Evolutionary conservation across 2,329 filamentous ascomycete species (phyloP).

Genomic region (Colletotrichum sp.): DNA sequence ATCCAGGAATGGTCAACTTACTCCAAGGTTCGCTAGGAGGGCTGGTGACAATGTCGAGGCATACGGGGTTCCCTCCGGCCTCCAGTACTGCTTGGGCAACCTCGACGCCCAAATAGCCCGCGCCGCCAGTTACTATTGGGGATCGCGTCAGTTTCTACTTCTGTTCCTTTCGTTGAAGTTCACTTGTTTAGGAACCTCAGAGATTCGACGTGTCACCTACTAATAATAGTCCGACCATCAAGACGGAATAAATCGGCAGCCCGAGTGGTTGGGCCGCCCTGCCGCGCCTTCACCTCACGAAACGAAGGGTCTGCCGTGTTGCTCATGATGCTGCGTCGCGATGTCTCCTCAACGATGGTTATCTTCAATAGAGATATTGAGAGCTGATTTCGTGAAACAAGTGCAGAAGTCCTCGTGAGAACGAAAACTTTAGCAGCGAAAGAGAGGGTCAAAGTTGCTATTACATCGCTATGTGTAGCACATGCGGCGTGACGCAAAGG

Average conservation of each 20-base stretch:
- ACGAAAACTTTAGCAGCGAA: not conserved
- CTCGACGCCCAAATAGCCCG: constrained; percentile 26
- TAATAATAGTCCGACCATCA: not conserved
- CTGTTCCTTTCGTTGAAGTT: not conserved
- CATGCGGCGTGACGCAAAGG: not conserved
- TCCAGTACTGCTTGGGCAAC: constrained; percentile 30
- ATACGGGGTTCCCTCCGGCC: constrained; percentile 36
- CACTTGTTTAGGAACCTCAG: not conserved
- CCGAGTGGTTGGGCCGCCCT: not conserved
- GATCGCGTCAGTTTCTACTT: not conserved
- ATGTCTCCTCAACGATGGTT: not conserved
- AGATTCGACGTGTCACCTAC: not conserved
- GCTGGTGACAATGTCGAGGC: constrained; percentile 28
- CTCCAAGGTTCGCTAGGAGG: constrained; percentile 24
- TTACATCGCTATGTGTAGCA: not conserved
- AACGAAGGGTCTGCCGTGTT: not conserved
- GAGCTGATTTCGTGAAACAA: not conserved
- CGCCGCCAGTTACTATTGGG: constrained; percentile 28
- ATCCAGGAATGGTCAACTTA: not conserved
- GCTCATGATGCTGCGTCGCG: not conserved
- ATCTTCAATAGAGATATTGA: not conserved
- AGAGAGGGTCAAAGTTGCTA: not conserved
- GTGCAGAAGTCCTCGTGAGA: not conserved
- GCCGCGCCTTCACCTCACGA: not conserved
- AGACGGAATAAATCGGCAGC: not conserved